phyloP scores from a whole-genome alignment of 1,284 basidiomycete genomes.

The Puccinia hordei region DNA sequence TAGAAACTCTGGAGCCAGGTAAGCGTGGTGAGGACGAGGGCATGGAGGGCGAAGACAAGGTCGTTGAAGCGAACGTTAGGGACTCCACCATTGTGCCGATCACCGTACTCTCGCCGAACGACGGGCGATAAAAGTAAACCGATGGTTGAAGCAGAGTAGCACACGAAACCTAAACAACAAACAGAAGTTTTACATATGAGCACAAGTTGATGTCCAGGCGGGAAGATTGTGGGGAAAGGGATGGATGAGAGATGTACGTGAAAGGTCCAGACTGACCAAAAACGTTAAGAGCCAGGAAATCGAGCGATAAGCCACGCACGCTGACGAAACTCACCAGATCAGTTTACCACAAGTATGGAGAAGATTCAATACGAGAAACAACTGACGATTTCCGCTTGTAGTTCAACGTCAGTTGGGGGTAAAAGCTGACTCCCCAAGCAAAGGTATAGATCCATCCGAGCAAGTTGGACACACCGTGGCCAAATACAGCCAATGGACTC shows the following conservation, averaged over 20 bases:
- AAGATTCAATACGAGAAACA: background rate
- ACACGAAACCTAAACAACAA: slow-evolving; percentile 53
- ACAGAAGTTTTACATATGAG: background rate
- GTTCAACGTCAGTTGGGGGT: slow-evolving; percentile 56
- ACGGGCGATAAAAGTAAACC: slow-evolving; percentile 52
- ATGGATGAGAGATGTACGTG: too few relatives aligned
- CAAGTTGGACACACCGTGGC: slow-evolving; percentile 51
- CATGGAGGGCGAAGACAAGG: slow-evolving; percentile 42
- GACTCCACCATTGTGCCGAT: slow-evolving; percentile 2
- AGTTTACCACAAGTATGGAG: background rate
- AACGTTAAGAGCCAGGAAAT: slow-evolving; percentile 56
- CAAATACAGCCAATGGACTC: slow-evolving; percentile 10
- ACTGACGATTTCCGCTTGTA: slow-evolving; percentile 50
- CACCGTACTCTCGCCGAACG: slow-evolving; percentile 54
- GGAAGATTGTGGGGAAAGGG: background rate
- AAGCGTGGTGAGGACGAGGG: slow-evolving; percentile 23
- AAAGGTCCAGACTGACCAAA: background rate
- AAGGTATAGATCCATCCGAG: slow-evolving; percentile 57
- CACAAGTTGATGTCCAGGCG: background rate
- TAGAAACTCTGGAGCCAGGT: slow-evolving; percentile 28
- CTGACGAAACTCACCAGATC: background rate
- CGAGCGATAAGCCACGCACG: slow-evolving; percentile 54
- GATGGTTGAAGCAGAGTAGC: slow-evolving; percentile 55
- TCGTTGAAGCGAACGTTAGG: slow-evolving; percentile 52
- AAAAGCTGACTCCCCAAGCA: slow-evolving; percentile 57